Percentiles rank a stretch among this genome's conserved stretches.
These are phyloP conservation scores for Trichosanthes truncata DNA, from an alignment of 306 rosid species.

Conservation along the genomic window DNA sequence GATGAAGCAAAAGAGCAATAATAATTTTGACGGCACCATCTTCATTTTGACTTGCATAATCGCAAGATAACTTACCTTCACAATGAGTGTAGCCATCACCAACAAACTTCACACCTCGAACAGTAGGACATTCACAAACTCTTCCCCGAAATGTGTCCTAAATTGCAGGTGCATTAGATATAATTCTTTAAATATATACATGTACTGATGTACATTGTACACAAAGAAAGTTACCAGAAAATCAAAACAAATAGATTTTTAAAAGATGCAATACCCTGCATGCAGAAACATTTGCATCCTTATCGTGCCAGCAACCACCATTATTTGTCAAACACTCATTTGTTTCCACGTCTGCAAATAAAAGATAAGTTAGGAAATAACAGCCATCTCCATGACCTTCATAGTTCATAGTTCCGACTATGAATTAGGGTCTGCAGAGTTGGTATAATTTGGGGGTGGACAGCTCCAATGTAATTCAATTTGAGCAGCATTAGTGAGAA, in stretches of 20 bases:
- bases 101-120: slow-evolving; percentile 59
- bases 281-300: slow-evolving; percentile 60
- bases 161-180: background rate
- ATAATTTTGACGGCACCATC: background rate
- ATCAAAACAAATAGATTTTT: slow-evolving; percentile 4
- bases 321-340: slow-evolving; percentile 86
- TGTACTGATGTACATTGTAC: no score
- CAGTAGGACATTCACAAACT: slow-evolving; percentile 91
- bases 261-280: slow-evolving; percentile 65
- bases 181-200: background rate
- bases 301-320: slow-evolving; percentile 92
- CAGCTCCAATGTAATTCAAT: background rate
- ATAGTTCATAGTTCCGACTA: background rate
- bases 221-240: background rate
- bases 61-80: slow-evolving; percentile 47
- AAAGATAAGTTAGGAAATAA: background rate
- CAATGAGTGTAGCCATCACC: slow-evolving; percentile 93
- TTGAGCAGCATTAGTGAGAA: background rate
- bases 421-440: background rate
- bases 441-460: background rate
- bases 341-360: slow-evolving; percentile 62
- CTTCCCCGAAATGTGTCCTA: slow-evolving; percentile 96
- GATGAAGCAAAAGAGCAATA: background rate
- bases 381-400: background rate
- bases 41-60: background rate